Conservation (phyloP, 371 early-diverging fungal species). For the Antonospora locustae region DNA sequence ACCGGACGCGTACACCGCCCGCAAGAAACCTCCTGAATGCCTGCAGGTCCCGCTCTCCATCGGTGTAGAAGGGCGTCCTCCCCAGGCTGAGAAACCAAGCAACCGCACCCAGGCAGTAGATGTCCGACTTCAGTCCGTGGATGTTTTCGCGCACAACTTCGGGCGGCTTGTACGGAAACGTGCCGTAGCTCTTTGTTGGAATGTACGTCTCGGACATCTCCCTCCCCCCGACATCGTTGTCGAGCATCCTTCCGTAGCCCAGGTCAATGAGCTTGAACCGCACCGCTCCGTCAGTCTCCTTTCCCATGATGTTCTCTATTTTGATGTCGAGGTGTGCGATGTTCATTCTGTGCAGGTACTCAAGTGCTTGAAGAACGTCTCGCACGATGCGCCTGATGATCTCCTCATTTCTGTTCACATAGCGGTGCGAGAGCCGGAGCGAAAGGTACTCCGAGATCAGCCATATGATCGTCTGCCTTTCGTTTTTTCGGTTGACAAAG, state of each 20-base stretch:
- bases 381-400: conserved; percentile 43
- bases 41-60: conserved; percentile 31
- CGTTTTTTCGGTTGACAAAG: conserved; percentile 21
- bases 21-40: conserved; percentile 40
- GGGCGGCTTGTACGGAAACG: conserved; percentile 56
- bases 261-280: conserved; percentile 55
- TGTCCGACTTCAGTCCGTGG: conserved; percentile 52
- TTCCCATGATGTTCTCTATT: conserved; percentile 55
- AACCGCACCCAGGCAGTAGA: conserved; percentile 54
- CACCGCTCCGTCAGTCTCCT: conserved; percentile 12
- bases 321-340: conserved; percentile 55
- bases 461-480: conserved; percentile 52
- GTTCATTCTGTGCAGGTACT: conserved; percentile 46
- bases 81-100: conserved; percentile 40
- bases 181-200: conserved; percentile 53
- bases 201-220: conserved; percentile 21
- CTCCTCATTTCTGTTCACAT: conserved; percentile 44
- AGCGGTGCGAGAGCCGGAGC: conserved; percentile 33
- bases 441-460: conserved; percentile 50
- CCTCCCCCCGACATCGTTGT: not conserved
- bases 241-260: conserved; percentile 46
- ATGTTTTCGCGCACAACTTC: conserved; percentile 48
- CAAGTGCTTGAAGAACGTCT: conserved; percentile 44
- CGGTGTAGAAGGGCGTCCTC: conserved; percentile 42
- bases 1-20: conserved; percentile 26